Conservation (phyloP, 1,139 yeast genomes). For the Spathaspora sp. region DNA sequence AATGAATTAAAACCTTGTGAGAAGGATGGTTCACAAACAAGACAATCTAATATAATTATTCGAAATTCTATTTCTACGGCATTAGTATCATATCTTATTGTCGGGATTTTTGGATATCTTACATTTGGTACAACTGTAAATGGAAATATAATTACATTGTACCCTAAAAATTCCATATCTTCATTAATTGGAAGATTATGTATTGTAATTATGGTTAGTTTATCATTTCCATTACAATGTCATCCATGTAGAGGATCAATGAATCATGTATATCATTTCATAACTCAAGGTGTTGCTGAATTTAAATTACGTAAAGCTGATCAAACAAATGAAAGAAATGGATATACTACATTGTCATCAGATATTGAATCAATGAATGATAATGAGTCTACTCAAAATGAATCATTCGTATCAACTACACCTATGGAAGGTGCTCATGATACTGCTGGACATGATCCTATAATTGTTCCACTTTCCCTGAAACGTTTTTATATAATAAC, state of each 20-base stretch:
- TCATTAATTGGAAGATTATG: constrained; percentile 71
- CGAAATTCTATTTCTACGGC: constrained; percentile 57
- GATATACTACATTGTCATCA: constrained; percentile 20
- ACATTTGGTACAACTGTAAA: constrained; percentile 77
- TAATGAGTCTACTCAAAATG: constrained; percentile 22
- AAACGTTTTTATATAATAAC: constrained; percentile 65
- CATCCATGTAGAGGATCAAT: constrained; percentile 77
- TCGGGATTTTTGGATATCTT: constrained; percentile 82
- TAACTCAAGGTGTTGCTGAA: constrained; percentile 31
- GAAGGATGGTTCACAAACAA: constrained; percentile 45
- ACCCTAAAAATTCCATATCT: constrained; percentile 55
- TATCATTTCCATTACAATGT: constrained; percentile 73
- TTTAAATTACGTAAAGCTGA: constrained; percentile 14
- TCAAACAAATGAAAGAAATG: constrained; percentile 8
- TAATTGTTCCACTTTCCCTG: constrained; percentile 53
- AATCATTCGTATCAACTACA: constrained; percentile 44
- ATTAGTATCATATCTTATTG: constrained; percentile 62
- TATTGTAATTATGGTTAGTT: constrained; percentile 65
- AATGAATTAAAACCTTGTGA: constrained; percentile 55
- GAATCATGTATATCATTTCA: constrained; percentile 62
- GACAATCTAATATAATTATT: constrained; percentile 55
- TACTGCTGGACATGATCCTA: constrained; percentile 50
- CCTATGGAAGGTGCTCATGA: constrained; percentile 53
- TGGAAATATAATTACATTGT: constrained; percentile 70
- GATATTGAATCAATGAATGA: constrained; percentile 21